Base-by-base conservation (phyloP, 495 filamentous ascomycete genomes). In the Aspergillus incahuasiensis region DNA sequence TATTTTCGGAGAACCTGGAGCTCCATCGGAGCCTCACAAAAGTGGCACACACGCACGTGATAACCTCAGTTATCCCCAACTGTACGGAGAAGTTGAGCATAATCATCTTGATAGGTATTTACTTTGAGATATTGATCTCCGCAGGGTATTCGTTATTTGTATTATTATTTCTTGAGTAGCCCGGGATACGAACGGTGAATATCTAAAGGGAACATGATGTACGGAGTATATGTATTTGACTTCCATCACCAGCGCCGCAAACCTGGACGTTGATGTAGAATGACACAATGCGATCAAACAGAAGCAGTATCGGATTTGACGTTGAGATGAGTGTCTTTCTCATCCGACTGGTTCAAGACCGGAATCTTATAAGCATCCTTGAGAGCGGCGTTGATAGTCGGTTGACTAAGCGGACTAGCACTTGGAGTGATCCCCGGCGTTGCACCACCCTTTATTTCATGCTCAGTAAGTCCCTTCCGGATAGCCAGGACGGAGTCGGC, bases 401-500 rank as follows among this genome's bases (percentile, higher is more conserved):
- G 59, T 49, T 65, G 13, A 39, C 68, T 44, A 57, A 71, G 34
- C 44, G 71, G 59, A 43, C 68, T 18, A 58, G 69, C 35, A 48
- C 67, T 53, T 42, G 70, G 67, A 18, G 61, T 64, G 18, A 54
- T 22, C 7, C 41, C 51, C 8, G 66, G 66, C 12, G 61, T 62
- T 19, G 44, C 24, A 11, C 68, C 66, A 19, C 58, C 48, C 53
- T 64, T 70, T 50, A 56, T 64, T 34, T 71, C 64, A 34, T 67
- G 65, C 59, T 76, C 68, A 9, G 83, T 88, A 47, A 89, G 75
- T 0, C 86, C 86, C 62, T 88, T 85, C 18, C 86, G 79, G 52
- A 96, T 92, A 19, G 86, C 86, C 13, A 97, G 77, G 9, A 97
- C 92, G 40, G 82, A 90, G 65, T 97, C 92, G 38, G 97, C 94